phyloP scores from a whole-genome alignment of 768 basidiomycete species.

The Boletus reticuloceps region DNA sequence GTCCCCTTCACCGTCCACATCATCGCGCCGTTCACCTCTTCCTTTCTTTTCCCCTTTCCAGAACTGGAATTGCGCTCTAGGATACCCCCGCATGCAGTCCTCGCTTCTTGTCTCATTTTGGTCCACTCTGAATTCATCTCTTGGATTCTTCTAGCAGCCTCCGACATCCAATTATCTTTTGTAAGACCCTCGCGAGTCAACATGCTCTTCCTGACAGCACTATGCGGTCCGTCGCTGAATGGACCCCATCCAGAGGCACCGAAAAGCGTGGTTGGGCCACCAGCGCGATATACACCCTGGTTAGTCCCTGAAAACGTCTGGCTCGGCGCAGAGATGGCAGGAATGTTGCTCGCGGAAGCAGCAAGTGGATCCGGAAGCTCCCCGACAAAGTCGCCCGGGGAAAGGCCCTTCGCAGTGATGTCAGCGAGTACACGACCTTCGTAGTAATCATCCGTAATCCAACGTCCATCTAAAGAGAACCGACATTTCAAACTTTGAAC shows the following conservation, averaged over 20 bases:
- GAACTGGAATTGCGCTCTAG: slow-evolving; percentile 32
- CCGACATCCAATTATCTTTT: slow-evolving; percentile 91
- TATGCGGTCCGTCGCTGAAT: slow-evolving; percentile 83
- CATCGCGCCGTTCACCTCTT: slow-evolving; percentile 30
- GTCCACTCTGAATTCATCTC: slow-evolving; percentile 67
- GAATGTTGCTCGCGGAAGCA: slow-evolving; percentile 41
- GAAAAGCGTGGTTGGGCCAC: slow-evolving; percentile 92
- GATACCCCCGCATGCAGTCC: slow-evolving; percentile 51
- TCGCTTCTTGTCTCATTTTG: slow-evolving; percentile 52
- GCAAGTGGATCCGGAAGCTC: slow-evolving; percentile 77
- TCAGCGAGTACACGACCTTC: slow-evolving; percentile 80
- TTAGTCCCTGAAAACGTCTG: slow-evolving; percentile 43
- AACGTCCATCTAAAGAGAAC: slow-evolving; percentile 67
- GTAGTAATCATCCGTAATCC: slow-evolving; percentile 95
- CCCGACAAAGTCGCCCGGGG: slow-evolving; percentile 79
- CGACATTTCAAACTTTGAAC: not conserved
- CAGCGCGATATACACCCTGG: slow-evolving; percentile 81
- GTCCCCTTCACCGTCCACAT: slow-evolving; percentile 28
- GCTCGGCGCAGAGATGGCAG: slow-evolving; percentile 30
- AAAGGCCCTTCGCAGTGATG: slow-evolving; percentile 76
- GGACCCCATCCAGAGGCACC: slow-evolving; percentile 83
- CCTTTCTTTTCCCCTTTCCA: slow-evolving; percentile 33
- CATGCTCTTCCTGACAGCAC: slow-evolving; percentile 78
- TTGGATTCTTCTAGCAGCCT: slow-evolving; percentile 63
- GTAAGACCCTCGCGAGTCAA: slow-evolving; percentile 77